phyloP scores from a whole-genome alignment of 768 basidiomycete genomes.

The Udeniomyces megalosporus region DNA sequence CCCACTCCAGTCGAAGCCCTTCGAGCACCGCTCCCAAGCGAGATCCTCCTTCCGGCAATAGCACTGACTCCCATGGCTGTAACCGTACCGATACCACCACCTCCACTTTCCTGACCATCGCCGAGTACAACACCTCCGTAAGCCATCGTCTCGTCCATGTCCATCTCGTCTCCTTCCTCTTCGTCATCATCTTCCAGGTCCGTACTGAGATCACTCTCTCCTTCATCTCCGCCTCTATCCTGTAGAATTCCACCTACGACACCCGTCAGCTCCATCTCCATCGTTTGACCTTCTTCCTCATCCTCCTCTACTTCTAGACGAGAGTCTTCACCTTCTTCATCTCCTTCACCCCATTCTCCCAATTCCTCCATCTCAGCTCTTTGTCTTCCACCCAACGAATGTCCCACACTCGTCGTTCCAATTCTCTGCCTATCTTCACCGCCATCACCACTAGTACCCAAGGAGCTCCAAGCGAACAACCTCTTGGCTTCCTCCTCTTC shows the following conservation, averaged over 20 bases:
- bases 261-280: neutral
- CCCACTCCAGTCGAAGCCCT: no score
- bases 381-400: neutral
- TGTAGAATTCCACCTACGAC: neutral
- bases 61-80: no score
- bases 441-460: no score
- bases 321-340: neutral
- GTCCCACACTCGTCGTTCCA: no score
- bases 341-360: neutral
- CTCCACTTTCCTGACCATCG: no score
- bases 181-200: conserved; percentile 7
- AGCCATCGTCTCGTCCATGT: conserved; percentile 31
- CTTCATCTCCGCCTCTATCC: neutral
- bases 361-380: neutral
- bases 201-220: neutral
- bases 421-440: no score
- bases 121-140: conserved; percentile 26
- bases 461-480: neutral
- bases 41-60: no score
- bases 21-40: no score
- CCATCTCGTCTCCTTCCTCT: conserved; percentile 21
- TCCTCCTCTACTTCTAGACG: neutral
- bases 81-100: no score
- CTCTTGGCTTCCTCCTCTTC: conserved; percentile 19
- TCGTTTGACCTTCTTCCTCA: neutral